Evolutionary conservation across 208 protist species (phyloP), one percentile per base, ranked within the genome.

Genomic region (Acanthamoeba lenticulata): DNA sequence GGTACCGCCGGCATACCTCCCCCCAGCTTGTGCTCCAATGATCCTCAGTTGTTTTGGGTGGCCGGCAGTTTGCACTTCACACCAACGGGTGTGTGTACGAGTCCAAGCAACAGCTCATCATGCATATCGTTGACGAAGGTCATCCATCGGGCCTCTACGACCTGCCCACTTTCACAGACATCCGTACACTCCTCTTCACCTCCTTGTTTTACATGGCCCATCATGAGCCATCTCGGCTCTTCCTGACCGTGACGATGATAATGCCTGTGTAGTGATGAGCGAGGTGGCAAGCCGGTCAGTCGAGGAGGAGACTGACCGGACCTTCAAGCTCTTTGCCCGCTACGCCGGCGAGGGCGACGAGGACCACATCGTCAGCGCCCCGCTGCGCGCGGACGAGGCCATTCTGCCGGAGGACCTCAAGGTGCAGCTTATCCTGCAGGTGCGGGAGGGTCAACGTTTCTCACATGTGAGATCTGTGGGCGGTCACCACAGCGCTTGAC

Each of bases 81-180:
- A 44, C 57, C 29, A 86, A 86, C 57, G 77, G 77, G 11, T 86
- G 77, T 32, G 38, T 86, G 77, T 86, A 86, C 29, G 77, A 86
- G 45, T 38, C 77, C n/a, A 86, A 86, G 77, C 3, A 86, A 44
- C 44, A 86, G 77, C 77, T 86, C 24, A 86, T 86, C 77, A 47
- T 86, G 44, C 49, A 86, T 38, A 86, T 86, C 19, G 77, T 86
- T 2, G 77, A 86, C 24, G 77, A 47, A 11, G 77, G n/a, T 19
- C 77, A 86, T 57, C 77, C 77, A 5, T 13, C 44, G 2, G 77
- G 77, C 21, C 45, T 86, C 44, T 86, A 86, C 34, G 77, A 86
- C 77, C 44, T 47, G 21, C 17, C 38, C 38, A 86, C 77, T 2
- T 86, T 86, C n/a, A 57, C 44, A 0, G 77, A 86, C 21, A 86